Conservation (phyloP, 2,329 filamentous ascomycete genomes). For the Aspergillus sp. region DNA sequence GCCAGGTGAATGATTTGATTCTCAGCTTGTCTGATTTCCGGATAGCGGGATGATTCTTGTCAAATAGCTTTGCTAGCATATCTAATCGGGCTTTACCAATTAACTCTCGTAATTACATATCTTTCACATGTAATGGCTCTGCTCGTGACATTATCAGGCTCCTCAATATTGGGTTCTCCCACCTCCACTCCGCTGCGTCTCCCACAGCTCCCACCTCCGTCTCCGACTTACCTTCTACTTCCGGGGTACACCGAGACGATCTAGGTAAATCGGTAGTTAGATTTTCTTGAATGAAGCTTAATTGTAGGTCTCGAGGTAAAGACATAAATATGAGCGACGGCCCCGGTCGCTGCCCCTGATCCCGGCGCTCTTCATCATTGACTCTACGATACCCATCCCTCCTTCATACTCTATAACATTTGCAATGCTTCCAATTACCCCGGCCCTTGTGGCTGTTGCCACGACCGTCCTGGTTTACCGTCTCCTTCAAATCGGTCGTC, state of each 20-base stretch:
- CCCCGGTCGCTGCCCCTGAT: not conserved
- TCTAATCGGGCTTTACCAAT: not conserved
- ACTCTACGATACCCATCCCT: not conserved
- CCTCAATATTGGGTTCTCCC: not conserved
- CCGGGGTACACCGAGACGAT: not conserved
- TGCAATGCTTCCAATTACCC: not conserved
- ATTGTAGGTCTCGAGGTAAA: not conserved
- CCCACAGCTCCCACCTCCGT: slow-evolving; percentile 7
- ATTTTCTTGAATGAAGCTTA: not conserved
- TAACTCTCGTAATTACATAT: not conserved
- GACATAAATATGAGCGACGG: not conserved
- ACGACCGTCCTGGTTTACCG: not conserved
- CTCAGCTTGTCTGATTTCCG: slow-evolving; percentile 28
- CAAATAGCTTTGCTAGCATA: no score
- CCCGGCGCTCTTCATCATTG: not conserved
- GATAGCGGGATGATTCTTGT: slow-evolving; percentile 8
- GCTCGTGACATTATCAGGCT: not conserved
- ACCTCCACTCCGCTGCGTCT: not conserved
- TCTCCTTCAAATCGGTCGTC: not conserved
- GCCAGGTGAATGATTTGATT: slow-evolving; percentile 42
- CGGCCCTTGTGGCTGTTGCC: not conserved
- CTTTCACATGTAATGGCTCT: not conserved
- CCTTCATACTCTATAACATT: not conserved
- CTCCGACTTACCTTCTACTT: slow-evolving; percentile 6
- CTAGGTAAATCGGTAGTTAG: not conserved